These are phyloP conservation scores for Halophytophthora batemanensis DNA, from an alignment of 352 stramenopile genomes.

Conservation along the genomic window DNA sequence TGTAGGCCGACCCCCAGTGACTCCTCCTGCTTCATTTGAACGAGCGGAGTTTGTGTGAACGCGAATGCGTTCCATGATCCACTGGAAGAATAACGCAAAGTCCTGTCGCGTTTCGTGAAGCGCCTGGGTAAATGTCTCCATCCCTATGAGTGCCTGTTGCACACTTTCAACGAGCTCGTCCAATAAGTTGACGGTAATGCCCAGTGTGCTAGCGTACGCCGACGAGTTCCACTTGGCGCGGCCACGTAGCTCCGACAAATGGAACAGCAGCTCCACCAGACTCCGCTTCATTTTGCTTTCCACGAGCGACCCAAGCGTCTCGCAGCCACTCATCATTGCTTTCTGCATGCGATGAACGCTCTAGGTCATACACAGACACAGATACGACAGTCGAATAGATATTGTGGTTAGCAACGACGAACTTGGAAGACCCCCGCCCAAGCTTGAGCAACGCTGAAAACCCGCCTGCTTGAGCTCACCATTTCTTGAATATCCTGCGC, in stretches of 20 bases:
- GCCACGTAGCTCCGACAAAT: conserved; percentile 52
- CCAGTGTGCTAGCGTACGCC: conserved; percentile 32
- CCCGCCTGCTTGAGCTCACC: no score
- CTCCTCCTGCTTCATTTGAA: conserved; percentile 1
- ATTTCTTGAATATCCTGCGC: conserved; percentile 82
- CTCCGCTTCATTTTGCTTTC: conserved; percentile 36
- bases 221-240: conserved; percentile 41
- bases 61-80: conserved; percentile 58
- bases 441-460: no score
- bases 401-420: no score
- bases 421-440: no score
- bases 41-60: conserved; percentile 46
- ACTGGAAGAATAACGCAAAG: conserved; percentile 61
- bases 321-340: conserved; percentile 36
- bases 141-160: conserved; percentile 36
- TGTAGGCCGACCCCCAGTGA: not conserved
- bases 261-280: conserved; percentile 40
- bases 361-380: conserved; percentile 15
- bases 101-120: conserved; percentile 60
- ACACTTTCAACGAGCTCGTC: conserved; percentile 29
- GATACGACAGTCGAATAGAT: not conserved
- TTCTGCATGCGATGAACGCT: conserved; percentile 65
- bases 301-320: conserved; percentile 28
- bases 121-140: conserved; percentile 39
- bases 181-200: conserved; percentile 30